These are phyloP conservation scores for Passalora sequoiae DNA, from an alignment of 2,329 filamentous ascomycete genomes.

Conservation along the genomic window DNA sequence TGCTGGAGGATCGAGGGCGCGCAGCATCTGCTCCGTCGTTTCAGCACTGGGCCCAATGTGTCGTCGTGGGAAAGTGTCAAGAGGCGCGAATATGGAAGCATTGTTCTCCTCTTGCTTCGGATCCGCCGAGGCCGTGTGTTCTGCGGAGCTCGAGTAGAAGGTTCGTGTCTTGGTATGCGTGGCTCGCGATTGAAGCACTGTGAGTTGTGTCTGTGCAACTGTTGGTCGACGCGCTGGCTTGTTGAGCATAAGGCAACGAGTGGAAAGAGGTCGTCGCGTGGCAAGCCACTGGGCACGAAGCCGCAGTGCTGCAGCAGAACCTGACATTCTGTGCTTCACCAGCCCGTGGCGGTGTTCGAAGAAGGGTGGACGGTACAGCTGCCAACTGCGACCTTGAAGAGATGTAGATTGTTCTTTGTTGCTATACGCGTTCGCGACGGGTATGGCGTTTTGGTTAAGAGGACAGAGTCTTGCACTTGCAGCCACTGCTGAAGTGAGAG, in stretches of 20 bases:
- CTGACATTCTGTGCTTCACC: constrained; percentile 16
- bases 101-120: constrained; percentile 21
- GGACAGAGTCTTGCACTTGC: too few relatives aligned
- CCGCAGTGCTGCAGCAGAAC: constrained; percentile 24
- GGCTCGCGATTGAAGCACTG: constrained; percentile 9
- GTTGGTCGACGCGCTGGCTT: constrained; percentile 9
- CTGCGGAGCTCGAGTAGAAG: constrained; percentile 32
- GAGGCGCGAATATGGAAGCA: constrained; percentile 39
- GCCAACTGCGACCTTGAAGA: too few relatives aligned
- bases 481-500: too few relatives aligned
- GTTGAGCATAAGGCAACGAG: constrained; percentile 24
- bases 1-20: constrained; percentile 67
- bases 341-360: background rate
- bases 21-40: constrained; percentile 72
- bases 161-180: constrained; percentile 12
- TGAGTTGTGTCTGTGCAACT: constrained; percentile 9
- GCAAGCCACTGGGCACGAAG: constrained; percentile 33
- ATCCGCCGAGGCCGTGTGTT: constrained; percentile 21
- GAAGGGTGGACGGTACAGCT: too few relatives aligned
- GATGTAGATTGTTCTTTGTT: too few relatives aligned
- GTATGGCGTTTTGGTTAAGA: too few relatives aligned
- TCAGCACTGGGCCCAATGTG: constrained; percentile 79
- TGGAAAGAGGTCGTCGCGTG: constrained; percentile 29
- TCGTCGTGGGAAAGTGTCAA: constrained; percentile 68
- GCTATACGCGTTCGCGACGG: too few relatives aligned